Evolutionary conservation across 2,329 filamentous ascomycete genomes (phyloP).

Genomic region (Nannizziopsis arthrosporioides): DNA sequence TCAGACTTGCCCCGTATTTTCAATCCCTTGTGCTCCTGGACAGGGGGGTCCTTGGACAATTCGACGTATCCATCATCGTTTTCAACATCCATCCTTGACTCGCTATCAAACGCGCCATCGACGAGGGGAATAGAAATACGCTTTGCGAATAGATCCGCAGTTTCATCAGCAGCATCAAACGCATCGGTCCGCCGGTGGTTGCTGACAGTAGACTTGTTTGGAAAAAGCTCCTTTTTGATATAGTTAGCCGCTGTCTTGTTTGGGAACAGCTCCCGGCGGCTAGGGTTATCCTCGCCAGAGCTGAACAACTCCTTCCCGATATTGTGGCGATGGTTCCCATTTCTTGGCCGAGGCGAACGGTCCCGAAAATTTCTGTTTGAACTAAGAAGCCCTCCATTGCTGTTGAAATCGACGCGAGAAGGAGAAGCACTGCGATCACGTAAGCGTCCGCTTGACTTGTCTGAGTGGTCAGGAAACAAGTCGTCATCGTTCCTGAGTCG

Average conservation of each 20-base stretch:
- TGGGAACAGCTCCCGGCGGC: slow-evolving; percentile 37
- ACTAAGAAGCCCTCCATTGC: slow-evolving; percentile 26
- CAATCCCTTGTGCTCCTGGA: slow-evolving; percentile 31
- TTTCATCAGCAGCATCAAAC: slow-evolving; percentile 45
- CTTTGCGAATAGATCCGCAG: slow-evolving; percentile 41
- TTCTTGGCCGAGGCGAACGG: slow-evolving; percentile 25
- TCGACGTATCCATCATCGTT: slow-evolving; percentile 26
- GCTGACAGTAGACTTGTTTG: slow-evolving; percentile 32
- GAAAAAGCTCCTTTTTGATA: slow-evolving; percentile 49
- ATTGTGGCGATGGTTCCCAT: slow-evolving; percentile 28
- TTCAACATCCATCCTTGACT: neutral
- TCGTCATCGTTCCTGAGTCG: slow-evolving; percentile 22
- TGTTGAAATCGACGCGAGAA: slow-evolving; percentile 40
- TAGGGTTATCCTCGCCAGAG: slow-evolving; percentile 19
- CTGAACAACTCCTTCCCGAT: slow-evolving; percentile 48
- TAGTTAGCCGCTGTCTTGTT: slow-evolving; percentile 34
- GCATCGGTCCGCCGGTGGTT: slow-evolving; percentile 40
- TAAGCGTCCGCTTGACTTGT: slow-evolving; percentile 35
- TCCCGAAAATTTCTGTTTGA: slow-evolving; percentile 33
- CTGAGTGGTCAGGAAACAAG: slow-evolving; percentile 30
- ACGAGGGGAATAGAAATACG: slow-evolving; percentile 41
- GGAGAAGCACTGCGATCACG: slow-evolving; percentile 52
- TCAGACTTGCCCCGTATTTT: slow-evolving; percentile 50
- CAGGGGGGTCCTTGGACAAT: slow-evolving; percentile 28
- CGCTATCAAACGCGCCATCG: slow-evolving; percentile 28